A percentile compares a stretch with the other conserved stretches of the same genome.
Evolutionary conservation across 2,329 filamentous ascomycete species (phyloP).

Genomic region (Alternaria infectoria): DNA sequence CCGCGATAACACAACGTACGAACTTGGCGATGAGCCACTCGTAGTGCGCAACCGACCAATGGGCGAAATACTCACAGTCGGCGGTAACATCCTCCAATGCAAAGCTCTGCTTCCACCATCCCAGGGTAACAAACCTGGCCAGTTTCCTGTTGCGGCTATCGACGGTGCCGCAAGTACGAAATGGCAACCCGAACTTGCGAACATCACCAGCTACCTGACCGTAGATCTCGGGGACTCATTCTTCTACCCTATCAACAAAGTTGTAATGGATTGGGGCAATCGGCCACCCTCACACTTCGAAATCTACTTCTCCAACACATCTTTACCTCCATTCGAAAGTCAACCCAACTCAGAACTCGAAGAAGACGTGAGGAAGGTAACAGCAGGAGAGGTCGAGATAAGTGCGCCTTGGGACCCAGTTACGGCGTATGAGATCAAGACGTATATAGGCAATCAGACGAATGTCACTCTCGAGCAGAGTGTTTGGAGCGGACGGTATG

Average conservation of each 20-base stretch:
- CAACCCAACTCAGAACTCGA: background rate
- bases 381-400: constrained; percentile 44
- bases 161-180: constrained; percentile 71
- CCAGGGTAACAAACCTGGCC: constrained; percentile 62
- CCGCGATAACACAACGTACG: constrained; percentile 45
- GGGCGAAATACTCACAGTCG: constrained; percentile 60
- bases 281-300: constrained; percentile 61
- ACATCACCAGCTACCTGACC: constrained; percentile 61
- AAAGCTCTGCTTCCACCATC: constrained; percentile 52
- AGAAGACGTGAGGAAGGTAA: constrained; percentile 23
- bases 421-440: constrained; percentile 44
- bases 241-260: constrained; percentile 53
- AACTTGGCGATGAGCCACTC: constrained; percentile 58
- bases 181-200: constrained; percentile 66
- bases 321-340: constrained; percentile 32
- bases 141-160: constrained; percentile 71
- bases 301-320: constrained; percentile 62
- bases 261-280: constrained; percentile 67
- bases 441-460: constrained; percentile 54
- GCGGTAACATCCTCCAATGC: constrained; percentile 71
- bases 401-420: constrained; percentile 50
- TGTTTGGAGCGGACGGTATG: constrained; percentile 54
- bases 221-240: constrained; percentile 55
- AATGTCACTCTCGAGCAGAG: constrained; percentile 49
- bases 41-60: constrained; percentile 65